A percentile compares a stretch with the other conserved stretches of the same genome.
Evolutionary conservation across 768 basidiomycete genomes (phyloP).

Genomic region (Porpolomopsis calyptriformis): DNA sequence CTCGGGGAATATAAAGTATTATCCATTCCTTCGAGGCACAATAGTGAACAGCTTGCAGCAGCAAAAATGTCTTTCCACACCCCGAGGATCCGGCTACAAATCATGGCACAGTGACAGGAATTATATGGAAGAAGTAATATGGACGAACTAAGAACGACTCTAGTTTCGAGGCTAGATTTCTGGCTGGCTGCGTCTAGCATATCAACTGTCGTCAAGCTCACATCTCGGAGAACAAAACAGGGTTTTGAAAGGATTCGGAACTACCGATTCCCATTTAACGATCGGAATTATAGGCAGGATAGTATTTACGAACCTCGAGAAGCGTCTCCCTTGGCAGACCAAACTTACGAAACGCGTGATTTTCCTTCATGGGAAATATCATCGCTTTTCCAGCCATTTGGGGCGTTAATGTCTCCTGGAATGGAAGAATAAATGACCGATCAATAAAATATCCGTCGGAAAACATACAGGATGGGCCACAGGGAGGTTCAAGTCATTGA

Average conservation of each 20-base stretch:
- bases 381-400: slow-evolving; percentile 34
- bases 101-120: slow-evolving; percentile 8
- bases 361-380: slow-evolving; percentile 33
- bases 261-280: too few relatives aligned
- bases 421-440: too few relatives aligned
- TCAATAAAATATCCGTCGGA: too few relatives aligned
- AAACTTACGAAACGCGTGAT: slow-evolving; percentile 48
- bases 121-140: slow-evolving; percentile 3
- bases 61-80: slow-evolving; percentile 69
- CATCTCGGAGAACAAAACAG: slow-evolving; percentile 58
- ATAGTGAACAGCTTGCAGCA: slow-evolving; percentile 70
- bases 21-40: slow-evolving; percentile 60
- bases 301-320: slow-evolving; percentile 46
- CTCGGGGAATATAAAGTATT: slow-evolving; percentile 75
- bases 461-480: too few relatives aligned
- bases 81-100: slow-evolving; percentile 60
- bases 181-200: slow-evolving; percentile 41
- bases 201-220: slow-evolving; percentile 48
- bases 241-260: slow-evolving; percentile 62
- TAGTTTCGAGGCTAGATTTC: slow-evolving; percentile 37
- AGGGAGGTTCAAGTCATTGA: too few relatives aligned
- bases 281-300: too few relatives aligned
- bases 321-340: slow-evolving; percentile 63
- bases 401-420: too few relatives aligned
- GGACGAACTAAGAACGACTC: slow-evolving; percentile 57